Conservation (phyloP, 2,329 filamentous ascomycete species). For the Alternaria consortialis region DNA sequence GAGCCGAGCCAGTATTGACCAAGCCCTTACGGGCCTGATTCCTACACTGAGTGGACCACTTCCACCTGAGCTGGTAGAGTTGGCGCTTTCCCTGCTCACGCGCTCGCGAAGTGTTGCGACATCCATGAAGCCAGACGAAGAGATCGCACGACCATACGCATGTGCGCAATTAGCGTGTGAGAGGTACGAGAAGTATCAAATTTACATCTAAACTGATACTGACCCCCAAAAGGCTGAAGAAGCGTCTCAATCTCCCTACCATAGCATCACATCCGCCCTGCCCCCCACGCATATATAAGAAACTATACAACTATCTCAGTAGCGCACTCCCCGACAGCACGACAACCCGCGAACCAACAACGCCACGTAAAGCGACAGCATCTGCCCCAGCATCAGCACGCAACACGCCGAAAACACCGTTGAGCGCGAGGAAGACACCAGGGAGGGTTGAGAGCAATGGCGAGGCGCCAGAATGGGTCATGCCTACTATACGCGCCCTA, state of each 20-base stretch:
- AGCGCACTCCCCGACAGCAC: conserved; percentile 66
- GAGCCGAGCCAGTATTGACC: conserved; percentile 39
- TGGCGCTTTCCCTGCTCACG: conserved; percentile 46
- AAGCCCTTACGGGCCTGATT: conserved; percentile 54
- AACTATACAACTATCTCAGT: conserved; percentile 82
- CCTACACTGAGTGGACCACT: conserved; percentile 49
- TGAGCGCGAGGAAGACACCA: conserved; percentile 34
- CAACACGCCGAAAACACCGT: conserved; percentile 40
- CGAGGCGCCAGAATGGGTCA: conserved; percentile 67
- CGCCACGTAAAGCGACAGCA: conserved; percentile 41
- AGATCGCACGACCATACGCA: conserved; percentile 50
- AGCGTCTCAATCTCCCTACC: conserved; percentile 45
- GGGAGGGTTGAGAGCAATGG: conserved; percentile 21
- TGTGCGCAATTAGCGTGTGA: conserved; percentile 76
- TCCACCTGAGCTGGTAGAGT: conserved; percentile 44
- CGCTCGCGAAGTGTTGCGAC: conserved; percentile 58
- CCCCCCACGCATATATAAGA: conserved; percentile 71
- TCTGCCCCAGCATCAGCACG: conserved; percentile 32
- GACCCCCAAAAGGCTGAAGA: conserved; percentile 69
- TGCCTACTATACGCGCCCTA: conserved; percentile 71
- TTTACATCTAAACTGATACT: conserved; percentile 28
- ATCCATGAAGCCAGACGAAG: conserved; percentile 52
- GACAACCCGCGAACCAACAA: conserved; percentile 37
- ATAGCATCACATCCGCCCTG: conserved; percentile 49
- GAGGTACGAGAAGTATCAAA: conserved; percentile 62